A percentile compares a stretch with the other conserved stretches of the same genome.
Evolutionary conservation across 768 basidiomycete species (phyloP).

Genomic region (Collybia sp.): DNA sequence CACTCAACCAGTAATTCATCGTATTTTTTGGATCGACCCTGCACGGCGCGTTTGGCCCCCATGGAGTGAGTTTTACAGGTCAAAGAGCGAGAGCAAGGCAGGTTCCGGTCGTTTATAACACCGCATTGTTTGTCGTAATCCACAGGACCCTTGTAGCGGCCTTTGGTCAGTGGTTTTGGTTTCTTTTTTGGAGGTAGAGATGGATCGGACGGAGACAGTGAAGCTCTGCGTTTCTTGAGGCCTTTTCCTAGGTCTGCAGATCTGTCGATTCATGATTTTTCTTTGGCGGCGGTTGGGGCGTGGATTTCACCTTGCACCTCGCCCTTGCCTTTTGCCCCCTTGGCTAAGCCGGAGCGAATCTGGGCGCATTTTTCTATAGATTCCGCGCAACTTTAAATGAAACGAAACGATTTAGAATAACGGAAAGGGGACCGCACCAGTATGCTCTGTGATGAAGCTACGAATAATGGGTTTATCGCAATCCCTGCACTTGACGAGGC

Average conservation of each 20-base stretch:
- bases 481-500: conserved; percentile 72
- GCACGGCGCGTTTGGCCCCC: conserved; percentile 91
- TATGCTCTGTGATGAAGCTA: conserved; percentile 72
- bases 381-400: conserved; percentile 3
- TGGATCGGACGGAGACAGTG: conserved; percentile 64
- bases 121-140: conserved; percentile 93
- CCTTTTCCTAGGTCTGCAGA: conserved; percentile 38
- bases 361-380: conserved; percentile 55
- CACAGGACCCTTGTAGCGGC: conserved; percentile 79
- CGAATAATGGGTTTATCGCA: conserved; percentile 80
- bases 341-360: conserved; percentile 50
- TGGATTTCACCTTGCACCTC: conserved; percentile 38
- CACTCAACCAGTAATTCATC: conserved; percentile 89
- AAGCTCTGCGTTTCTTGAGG: conserved; percentile 75
- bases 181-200: conserved; percentile 75
- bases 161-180: conserved; percentile 67
- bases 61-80: conserved; percentile 99
- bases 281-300: no score
- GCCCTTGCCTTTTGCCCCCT: conserved; percentile 50
- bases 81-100: conserved; percentile 90
- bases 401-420: neutral
- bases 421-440: conserved; percentile 37
- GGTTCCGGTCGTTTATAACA: conserved; percentile 92
- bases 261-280: conserved; percentile 5
- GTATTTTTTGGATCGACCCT: conserved; percentile 77